Evolutionary conservation across 2,329 filamentous ascomycete genomes (phyloP).

Genomic region (Fusarium poae): DNA sequence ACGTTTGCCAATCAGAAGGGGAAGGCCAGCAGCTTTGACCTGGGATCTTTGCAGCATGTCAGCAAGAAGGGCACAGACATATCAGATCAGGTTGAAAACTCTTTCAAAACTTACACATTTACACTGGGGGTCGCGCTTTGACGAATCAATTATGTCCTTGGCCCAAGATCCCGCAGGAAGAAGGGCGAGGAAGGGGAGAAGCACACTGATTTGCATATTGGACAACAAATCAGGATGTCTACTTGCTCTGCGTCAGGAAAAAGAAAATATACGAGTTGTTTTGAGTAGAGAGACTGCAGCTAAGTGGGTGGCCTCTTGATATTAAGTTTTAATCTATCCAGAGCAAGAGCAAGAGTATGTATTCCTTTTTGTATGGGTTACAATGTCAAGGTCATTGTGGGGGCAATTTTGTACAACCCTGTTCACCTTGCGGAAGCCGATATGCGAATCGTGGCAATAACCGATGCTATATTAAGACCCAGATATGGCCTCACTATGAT

Average conservation of each 20-base stretch:
- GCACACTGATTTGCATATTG: background rate
- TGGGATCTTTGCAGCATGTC: conserved; percentile 13
- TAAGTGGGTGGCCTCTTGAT: conserved; percentile 6
- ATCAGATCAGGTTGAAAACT: background rate
- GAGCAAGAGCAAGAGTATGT: background rate
- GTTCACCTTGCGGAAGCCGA: background rate
- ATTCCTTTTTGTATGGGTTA: background rate
- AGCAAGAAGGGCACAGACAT: background rate
- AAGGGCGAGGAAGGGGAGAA: conserved; percentile 6
- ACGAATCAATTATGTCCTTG: background rate
- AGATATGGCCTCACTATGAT: background rate
- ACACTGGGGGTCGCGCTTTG: conserved; percentile 6
- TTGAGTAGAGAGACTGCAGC: background rate
- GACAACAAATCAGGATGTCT: background rate
- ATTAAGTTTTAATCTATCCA: conserved; percentile 14
- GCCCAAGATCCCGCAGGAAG: background rate
- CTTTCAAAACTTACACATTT: conserved; percentile 27
- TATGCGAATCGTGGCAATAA: background rate
- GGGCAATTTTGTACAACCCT: background rate
- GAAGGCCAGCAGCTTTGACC: conserved; percentile 36
- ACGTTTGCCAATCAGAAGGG: conserved; percentile 13
- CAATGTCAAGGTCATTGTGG: background rate
- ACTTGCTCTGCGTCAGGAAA: background rate
- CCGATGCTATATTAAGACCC: background rate
- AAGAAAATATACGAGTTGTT: conserved; percentile 3